Base-by-base conservation (phyloP, 257 asterid genomes). In the Verbascum thapsus region DNA sequence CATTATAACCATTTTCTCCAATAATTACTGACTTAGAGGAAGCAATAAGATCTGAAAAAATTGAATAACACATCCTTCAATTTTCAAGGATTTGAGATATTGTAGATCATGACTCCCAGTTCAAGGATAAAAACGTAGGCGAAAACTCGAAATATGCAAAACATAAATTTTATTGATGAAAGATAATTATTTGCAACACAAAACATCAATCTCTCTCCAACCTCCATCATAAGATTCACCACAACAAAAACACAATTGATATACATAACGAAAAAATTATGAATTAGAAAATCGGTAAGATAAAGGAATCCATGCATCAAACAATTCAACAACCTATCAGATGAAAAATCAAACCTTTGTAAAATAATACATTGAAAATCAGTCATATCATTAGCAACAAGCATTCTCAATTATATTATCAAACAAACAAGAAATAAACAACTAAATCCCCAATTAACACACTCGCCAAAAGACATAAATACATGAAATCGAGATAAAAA, bases 341-440 rank as follows among this genome's bases (percentile, higher is more conserved):
- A 26, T 26, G 9, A 55, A 55, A 37, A 12, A 66, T 34, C 34
- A 32, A 39, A 44, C 6, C 11, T 13, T 12, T 26, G n/a, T n/a
- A 34, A 30, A 44, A 30, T 30, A 53, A 41, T 12, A 44, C 34
- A 7, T n/a, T 4, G 13, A 22, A 8, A 32, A n/a, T 15, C 4
- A 30, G 4, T 38, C 34, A 61, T 9, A 6, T n/a, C 16, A 71
- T 59, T 11, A 38, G 3, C 63, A 51, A 43, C 64, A 66, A 16
- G 32, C 52, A 55, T 34, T 30, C 12, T 7, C 30, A 58, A 18
- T 10, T 11, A 16, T 1, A 66, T 39, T 16, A 41, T 40, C 50
- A 37, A 58, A 44, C 57, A 44, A 8, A 35, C 32, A 58, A 22
- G 19, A 58, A 23, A 48, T 17, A 43, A 8, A 47, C 5, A 26